Evolutionary conservation across 805 yeast genomes (phyloP).

Genomic region (Saccharomycopsis fibuligera): DNA sequence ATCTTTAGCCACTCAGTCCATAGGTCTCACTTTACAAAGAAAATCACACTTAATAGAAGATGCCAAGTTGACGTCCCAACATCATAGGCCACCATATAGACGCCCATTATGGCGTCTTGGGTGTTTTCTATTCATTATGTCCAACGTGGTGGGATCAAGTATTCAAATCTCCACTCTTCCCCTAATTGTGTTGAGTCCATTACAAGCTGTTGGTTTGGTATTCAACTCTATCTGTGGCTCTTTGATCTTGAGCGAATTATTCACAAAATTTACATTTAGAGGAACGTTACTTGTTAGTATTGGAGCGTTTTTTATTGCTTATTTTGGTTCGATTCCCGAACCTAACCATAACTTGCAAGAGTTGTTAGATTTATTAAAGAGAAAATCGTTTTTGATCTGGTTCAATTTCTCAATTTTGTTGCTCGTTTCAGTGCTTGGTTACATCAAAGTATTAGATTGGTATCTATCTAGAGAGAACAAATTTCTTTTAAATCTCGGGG

Average conservation of each 20-base stretch:
- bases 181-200: slow-evolving; percentile 67
- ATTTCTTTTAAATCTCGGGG: no score
- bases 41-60: slow-evolving; percentile 58
- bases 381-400: slow-evolving; percentile 55
- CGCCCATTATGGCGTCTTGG: slow-evolving; percentile 68
- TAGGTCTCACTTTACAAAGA: slow-evolving; percentile 78
- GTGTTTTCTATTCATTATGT: slow-evolving; percentile 56
- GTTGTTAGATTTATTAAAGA: slow-evolving; percentile 36
- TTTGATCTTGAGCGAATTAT: slow-evolving; percentile 58
- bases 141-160: slow-evolving; percentile 74
- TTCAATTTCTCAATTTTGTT: slow-evolving; percentile 25
- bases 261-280: slow-evolving; percentile 46
- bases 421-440: slow-evolving; percentile 5
- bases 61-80: slow-evolving; percentile 23
- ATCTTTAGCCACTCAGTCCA: slow-evolving; percentile 72
- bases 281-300: slow-evolving; percentile 65
- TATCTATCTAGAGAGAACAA: background rate
- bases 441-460: slow-evolving; percentile 9
- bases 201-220: slow-evolving; percentile 83
- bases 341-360: slow-evolving; percentile 47
- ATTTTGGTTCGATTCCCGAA: slow-evolving; percentile 54
- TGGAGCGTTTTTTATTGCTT: slow-evolving; percentile 77
- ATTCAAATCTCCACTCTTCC: slow-evolving; percentile 84
- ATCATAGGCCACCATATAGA: slow-evolving; percentile 30
- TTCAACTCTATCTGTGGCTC: slow-evolving; percentile 75